Conservation (phyloP, 306 rosid species). For the Gastrolobium bilobum region DNA sequence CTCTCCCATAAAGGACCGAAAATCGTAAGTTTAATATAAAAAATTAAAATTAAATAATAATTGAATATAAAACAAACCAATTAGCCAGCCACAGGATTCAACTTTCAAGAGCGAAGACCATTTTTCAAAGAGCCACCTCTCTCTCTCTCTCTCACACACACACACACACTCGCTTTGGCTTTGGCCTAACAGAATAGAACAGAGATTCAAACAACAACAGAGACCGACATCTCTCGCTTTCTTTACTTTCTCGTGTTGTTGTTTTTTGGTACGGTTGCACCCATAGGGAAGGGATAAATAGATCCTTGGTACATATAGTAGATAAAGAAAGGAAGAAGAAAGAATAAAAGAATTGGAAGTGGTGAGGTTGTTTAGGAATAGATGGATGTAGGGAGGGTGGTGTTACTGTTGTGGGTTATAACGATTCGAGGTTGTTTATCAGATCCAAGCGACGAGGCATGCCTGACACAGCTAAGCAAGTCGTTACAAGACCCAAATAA, state of each 20-base stretch:
- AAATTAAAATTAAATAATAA: neutral
- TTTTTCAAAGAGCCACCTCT: neutral
- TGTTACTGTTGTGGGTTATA: slow-evolving; percentile 43
- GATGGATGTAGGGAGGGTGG: slow-evolving; percentile 58
- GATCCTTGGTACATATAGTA: neutral
- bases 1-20: slow-evolving; percentile 16
- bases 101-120: slow-evolving; percentile 35
- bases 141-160: neutral
- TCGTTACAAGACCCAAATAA: slow-evolving; percentile 71
- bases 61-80: slow-evolving; percentile 9
- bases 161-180: neutral
- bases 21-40: neutral
- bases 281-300: slow-evolving; percentile 18
- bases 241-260: neutral
- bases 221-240: slow-evolving; percentile 43
- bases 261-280: neutral
- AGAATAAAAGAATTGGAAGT: neutral
- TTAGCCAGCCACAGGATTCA: neutral
- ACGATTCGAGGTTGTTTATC: slow-evolving; percentile 49
- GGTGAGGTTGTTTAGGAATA: neutral
- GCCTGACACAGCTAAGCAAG: slow-evolving; percentile 72
- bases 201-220: neutral
- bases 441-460: slow-evolving; percentile 92
- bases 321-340: neutral
- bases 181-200: slow-evolving; percentile 48